These are phyloP conservation scores for Botrytis paeoniae DNA, from an alignment of 2,329 filamentous ascomycete genomes.

Conservation along the genomic window DNA sequence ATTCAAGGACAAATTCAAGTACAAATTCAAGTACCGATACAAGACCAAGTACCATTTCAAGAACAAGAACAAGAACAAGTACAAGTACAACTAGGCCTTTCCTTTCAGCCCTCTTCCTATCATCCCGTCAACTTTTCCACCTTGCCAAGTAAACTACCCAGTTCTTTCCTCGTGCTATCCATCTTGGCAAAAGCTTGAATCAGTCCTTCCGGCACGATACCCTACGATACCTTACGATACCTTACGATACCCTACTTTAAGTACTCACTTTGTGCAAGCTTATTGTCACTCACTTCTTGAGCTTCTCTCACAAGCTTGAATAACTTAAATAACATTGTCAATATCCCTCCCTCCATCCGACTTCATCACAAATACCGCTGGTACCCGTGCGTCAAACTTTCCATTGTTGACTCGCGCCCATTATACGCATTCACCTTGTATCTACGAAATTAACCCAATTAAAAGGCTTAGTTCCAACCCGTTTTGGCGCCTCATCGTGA, in stretches of 20 bases:
- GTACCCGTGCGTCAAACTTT: not conserved
- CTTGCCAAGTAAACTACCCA: not conserved
- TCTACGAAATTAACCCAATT: slow-evolving; percentile 6
- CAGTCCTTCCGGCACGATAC: not conserved
- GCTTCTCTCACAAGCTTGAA: not conserved
- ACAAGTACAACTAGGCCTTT: not conserved
- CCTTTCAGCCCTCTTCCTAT: not conserved
- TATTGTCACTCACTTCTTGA: not conserved
- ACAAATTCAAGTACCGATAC: not conserved
- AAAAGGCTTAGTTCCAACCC: not conserved
- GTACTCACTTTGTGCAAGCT: too few relatives aligned
- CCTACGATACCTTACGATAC: too few relatives aligned
- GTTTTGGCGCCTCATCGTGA: not conserved
- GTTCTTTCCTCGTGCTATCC: not conserved
- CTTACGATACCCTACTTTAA: too few relatives aligned
- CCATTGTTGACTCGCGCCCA: not conserved
- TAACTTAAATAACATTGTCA: not conserved
- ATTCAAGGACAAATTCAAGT: too few relatives aligned
- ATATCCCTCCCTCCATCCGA: not conserved
- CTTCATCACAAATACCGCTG: not conserved
- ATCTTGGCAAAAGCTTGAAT: slow-evolving; percentile 8
- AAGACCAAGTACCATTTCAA: too few relatives aligned
- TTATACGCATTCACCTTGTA: not conserved
- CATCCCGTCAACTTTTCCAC: not conserved
- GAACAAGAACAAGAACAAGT: not conserved